A percentile compares a stretch with the other conserved stretches of the same genome.
Conservation (phyloP, 2,329 filamentous ascomycete species). For the Davidsoniella australis region DNA sequence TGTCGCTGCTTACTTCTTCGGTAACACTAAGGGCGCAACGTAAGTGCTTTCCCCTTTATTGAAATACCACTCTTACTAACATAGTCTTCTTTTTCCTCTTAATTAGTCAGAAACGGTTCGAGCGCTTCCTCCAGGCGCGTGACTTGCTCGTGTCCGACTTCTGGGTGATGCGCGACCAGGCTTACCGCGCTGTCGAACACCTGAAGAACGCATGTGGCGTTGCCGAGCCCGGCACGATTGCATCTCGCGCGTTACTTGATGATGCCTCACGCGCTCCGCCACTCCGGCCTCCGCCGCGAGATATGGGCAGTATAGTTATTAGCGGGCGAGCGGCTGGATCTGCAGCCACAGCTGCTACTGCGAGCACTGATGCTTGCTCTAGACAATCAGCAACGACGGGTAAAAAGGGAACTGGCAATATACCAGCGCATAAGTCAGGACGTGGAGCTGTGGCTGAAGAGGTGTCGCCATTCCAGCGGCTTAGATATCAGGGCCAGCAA, state of each 20-base stretch:
- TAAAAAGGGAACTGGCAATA: too few species aligned
- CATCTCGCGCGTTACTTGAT: conserved; percentile 7
- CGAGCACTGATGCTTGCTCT: too few species aligned
- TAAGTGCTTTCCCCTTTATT: conserved; percentile 27
- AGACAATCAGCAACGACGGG: too few species aligned
- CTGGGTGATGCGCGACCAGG: conserved; percentile 12
- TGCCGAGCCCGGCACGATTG: conserved; percentile 12
- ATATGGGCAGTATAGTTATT: conserved; percentile 8
- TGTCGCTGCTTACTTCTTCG: conserved; percentile 15
- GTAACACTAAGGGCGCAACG: conserved; percentile 43
- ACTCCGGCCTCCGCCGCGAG: conserved; percentile 2
- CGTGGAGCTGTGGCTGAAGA: too few species aligned
- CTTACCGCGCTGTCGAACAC: conserved; percentile 9
- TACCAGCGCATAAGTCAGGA: too few species aligned
- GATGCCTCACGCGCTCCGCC: conserved; percentile 8
- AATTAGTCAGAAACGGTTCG: conserved; percentile 49
- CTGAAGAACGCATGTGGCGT: conserved; percentile 12
- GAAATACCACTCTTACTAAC: not conserved
- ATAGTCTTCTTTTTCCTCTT: not conserved
- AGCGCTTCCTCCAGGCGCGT: conserved; percentile 45
- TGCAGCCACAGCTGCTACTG: too few species aligned
- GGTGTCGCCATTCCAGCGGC: not conserved
- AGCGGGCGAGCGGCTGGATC: not conserved
- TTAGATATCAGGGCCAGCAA: not conserved
- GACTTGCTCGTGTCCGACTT: conserved; percentile 23